Base-by-base conservation (phyloP, 83 land plant species). In the Diphasiastrum complanatum region DNA sequence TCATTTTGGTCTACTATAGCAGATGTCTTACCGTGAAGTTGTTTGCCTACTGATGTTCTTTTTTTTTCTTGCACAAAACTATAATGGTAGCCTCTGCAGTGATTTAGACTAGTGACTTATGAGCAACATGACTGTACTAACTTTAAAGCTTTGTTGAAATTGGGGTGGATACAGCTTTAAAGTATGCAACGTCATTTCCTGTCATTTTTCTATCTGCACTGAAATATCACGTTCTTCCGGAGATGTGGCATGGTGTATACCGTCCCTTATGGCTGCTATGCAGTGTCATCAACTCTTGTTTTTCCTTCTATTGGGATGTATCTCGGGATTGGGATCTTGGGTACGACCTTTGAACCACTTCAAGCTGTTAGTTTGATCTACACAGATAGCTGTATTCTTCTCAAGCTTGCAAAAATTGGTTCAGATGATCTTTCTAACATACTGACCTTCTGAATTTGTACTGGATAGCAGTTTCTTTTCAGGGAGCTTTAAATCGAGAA, bases 231-330 rank as follows among this genome's bases (percentile, higher is more conserved):
- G 92, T 89, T 16, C 35, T 75, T 58, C 75, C 75, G 34, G 85
- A 84, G 2, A 77, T 64, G n/a, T 93, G 99, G 99, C 72, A 73
- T 22, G 68, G 60, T 43, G 48, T 80, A 34, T 85, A 83, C 63
- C 82, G 89, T 24, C 99, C 99, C 41, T 74, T 93, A 20, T 93
- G 99, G 99, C 81, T 85, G 59, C 51, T 89, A 5, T 93, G 84
- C 31, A 79, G 92, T 63, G 61, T 89, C 36, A 32, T 93, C 41
- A 89, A 89, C 68, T 85, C 99, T 2, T 72, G 76, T 68, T 93
- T 86, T 65, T 89, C 96, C 4, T 93, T 85, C 56, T 93, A 89
- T 55, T 93, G 99, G 99, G 99, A 93, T 79, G 64, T 93, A n/a
- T 78, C 72, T 6, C 83, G 91, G 37, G 96, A 93, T 58, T 93